phyloP scores from a whole-genome alignment of 306 rosid species.

The Dryas alaskensis region DNA sequence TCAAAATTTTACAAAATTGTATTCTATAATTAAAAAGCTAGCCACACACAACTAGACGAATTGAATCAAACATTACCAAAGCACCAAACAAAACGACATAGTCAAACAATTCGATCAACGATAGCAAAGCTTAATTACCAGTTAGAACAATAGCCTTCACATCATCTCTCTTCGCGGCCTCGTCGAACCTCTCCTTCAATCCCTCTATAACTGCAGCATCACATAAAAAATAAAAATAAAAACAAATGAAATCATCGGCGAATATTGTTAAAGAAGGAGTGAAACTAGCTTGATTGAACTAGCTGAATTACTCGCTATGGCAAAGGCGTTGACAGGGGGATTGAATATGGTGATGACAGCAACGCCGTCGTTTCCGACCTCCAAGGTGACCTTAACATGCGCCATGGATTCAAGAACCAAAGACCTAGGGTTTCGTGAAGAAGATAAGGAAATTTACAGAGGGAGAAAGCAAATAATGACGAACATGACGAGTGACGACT shows the following conservation, averaged over 20 bases:
- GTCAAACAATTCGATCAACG: not conserved
- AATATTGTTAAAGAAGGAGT: not conserved
- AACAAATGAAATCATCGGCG: not conserved
- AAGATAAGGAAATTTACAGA: not conserved
- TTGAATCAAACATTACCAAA: not conserved
- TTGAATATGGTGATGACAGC: conserved; percentile 77
- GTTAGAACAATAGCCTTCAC: conserved; percentile 87
- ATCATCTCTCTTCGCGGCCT: conserved; percentile 75
- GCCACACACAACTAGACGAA: not conserved
- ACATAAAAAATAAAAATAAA: not conserved
- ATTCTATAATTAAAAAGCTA: not conserved
- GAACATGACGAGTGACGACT: not conserved
- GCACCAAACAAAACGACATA: not conserved
- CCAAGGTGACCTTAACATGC: conserved; percentile 59
- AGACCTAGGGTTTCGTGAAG: not conserved
- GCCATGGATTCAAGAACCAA: conserved; percentile 44
- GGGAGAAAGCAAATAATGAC: not conserved
- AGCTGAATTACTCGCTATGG: conserved; percentile 61
- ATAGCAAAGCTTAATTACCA: conserved; percentile 40
- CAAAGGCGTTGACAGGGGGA: conserved; percentile 95
- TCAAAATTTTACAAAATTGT: not conserved
- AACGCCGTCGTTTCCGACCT: conserved; percentile 88
- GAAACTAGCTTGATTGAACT: conserved; percentile 14
- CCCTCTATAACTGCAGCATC: conserved; percentile 49
- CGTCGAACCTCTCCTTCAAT: conserved; percentile 69